A percentile compares a stretch with the other conserved stretches of the same genome.
Evolutionary conservation across 495 filamentous ascomycete genomes (phyloP).

Genomic region (Barbatosphaeria neglecta): DNA sequence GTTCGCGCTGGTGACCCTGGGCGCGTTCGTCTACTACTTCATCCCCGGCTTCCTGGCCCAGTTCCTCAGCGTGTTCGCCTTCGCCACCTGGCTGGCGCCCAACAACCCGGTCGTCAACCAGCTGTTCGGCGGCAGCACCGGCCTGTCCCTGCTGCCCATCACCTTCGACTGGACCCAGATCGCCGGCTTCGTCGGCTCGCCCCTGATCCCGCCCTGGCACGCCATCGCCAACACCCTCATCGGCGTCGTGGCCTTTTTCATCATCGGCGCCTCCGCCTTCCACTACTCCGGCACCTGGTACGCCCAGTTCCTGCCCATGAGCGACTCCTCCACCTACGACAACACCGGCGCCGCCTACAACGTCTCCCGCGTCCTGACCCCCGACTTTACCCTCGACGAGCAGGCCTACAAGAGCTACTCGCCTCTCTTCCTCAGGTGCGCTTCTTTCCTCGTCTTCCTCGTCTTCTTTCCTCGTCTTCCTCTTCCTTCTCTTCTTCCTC

Average conservation of each 20-base stretch:
- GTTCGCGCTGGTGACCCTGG: constrained; percentile 40
- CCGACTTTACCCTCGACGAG: constrained; percentile 39
- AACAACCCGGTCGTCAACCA: constrained; percentile 57
- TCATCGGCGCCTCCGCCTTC: constrained; percentile 32
- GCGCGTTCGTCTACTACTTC: constrained; percentile 47
- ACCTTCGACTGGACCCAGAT: constrained; percentile 59
- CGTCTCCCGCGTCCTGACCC: constrained; percentile 38
- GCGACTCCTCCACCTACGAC: constrained; percentile 49
- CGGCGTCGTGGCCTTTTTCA: constrained; percentile 45
- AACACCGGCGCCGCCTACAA: constrained; percentile 48
- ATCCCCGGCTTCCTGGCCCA: constrained; percentile 49
- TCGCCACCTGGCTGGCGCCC: constrained; percentile 49
- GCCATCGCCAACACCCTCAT: constrained; percentile 51
- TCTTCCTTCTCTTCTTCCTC: background rate
- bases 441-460: background rate
- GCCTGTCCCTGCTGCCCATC: constrained; percentile 48
- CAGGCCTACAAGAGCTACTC: constrained; percentile 48
- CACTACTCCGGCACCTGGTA: constrained; percentile 63
- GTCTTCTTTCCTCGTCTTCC: background rate
- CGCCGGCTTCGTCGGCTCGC: constrained; percentile 44
- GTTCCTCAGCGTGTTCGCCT: constrained; percentile 47
- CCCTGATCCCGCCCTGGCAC: constrained; percentile 46
- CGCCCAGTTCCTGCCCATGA: constrained; percentile 44
- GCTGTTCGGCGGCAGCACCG: constrained; percentile 53
- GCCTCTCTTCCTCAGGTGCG: constrained; percentile 47